These are phyloP conservation scores for Grigorovia yakushimaensis DNA, from an alignment of 805 yeast genomes.

Conservation along the genomic window DNA sequence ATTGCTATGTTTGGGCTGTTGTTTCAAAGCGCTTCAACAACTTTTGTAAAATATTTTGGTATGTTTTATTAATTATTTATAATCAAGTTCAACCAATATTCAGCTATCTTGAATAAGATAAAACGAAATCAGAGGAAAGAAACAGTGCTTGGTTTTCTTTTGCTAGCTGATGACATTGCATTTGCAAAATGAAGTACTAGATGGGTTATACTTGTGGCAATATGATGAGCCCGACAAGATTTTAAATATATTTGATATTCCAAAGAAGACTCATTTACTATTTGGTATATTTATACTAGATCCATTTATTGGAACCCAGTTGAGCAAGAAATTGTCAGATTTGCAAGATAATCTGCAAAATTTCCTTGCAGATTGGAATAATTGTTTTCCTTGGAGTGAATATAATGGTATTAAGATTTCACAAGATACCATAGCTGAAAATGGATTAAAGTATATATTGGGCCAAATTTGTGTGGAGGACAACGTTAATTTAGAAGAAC, in stretches of 20 bases:
- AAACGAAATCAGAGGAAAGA: no score
- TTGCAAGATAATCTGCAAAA: not conserved
- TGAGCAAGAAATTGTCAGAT: not conserved
- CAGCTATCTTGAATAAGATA: no score
- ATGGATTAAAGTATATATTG: slow-evolving; percentile 15
- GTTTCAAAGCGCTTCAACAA: not conserved
- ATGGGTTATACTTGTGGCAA: slow-evolving; percentile 19
- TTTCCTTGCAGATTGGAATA: slow-evolving; percentile 29
- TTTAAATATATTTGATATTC: slow-evolving; percentile 12
- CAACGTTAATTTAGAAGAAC: slow-evolving; percentile 36
- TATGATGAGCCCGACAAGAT: slow-evolving; percentile 10
- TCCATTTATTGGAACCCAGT: slow-evolving; percentile 4
- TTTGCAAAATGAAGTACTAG: not conserved
- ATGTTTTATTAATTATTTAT: no score
- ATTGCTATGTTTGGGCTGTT: not conserved
- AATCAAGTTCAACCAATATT: no score
- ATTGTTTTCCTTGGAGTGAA: slow-evolving; percentile 36
- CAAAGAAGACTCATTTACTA: slow-evolving; percentile 15
- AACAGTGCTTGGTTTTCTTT: no score
- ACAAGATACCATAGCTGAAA: slow-evolving; percentile 7
- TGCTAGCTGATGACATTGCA: not conserved
- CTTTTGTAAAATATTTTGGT: not conserved
- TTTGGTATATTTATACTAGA: slow-evolving; percentile 25
- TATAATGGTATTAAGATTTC: slow-evolving; percentile 20
- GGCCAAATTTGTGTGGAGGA: slow-evolving; percentile 33